Conservation (phyloP, 495 filamentous ascomycete genomes). For the Aspergillus cristatus region DNA sequence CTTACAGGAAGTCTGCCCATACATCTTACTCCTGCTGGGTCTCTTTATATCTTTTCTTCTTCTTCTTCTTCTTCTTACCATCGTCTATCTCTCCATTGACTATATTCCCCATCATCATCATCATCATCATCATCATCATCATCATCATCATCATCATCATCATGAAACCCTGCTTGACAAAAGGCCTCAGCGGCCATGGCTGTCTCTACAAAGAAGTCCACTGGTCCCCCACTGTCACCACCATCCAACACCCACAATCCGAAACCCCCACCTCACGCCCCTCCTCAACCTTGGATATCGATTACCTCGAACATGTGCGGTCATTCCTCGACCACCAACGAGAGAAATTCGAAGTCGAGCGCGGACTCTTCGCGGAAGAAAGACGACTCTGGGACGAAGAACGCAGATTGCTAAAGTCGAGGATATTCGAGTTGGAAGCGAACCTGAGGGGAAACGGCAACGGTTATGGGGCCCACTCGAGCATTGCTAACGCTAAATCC, state of each 20-base stretch:
- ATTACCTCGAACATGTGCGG: constrained; percentile 32
- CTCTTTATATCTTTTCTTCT: not conserved
- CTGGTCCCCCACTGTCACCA: constrained; percentile 36
- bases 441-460: constrained; percentile 14
- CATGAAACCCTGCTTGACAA: constrained; percentile 24
- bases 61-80: constrained; percentile 2
- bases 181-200: constrained; percentile 28
- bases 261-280: constrained; percentile 23
- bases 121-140: no score
- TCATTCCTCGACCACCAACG: constrained; percentile 34
- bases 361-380: constrained; percentile 32
- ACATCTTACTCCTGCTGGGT: not conserved
- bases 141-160: no score
- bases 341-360: constrained; percentile 27
- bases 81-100: no score
- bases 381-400: constrained; percentile 35
- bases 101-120: no score
- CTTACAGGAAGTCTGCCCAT: no score
- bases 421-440: constrained; percentile 32
- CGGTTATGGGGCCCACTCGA: not conserved
- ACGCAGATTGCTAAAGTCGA: constrained; percentile 24
- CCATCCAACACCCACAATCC: constrained; percentile 31
- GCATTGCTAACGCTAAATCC: constrained; percentile 1
- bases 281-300: constrained; percentile 9
- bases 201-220: constrained; percentile 40